These are phyloP conservation scores for Phaeoacremonium minimum DNA, from an alignment of 2,329 filamentous ascomycete species.

Conservation along the genomic window DNA sequence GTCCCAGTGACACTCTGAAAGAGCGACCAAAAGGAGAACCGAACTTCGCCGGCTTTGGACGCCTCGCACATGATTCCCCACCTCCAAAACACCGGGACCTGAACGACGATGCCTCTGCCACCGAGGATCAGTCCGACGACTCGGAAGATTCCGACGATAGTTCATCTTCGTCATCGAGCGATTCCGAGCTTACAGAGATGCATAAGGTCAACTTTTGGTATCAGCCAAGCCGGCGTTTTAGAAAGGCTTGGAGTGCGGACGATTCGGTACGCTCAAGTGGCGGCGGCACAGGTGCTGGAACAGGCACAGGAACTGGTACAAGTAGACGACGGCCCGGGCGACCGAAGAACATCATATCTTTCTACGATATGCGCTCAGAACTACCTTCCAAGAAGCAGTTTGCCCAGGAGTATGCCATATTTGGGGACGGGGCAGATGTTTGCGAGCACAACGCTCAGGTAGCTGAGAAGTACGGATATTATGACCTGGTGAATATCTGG, in stretches of 20 bases:
- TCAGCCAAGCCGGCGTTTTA: conserved; percentile 44
- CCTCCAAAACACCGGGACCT: conserved; percentile 38
- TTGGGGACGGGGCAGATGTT: conserved; percentile 75
- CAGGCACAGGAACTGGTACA: conserved; percentile 50
- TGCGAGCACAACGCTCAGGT: conserved; percentile 81
- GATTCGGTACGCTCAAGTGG: conserved; percentile 56
- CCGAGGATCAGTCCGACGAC: conserved; percentile 44
- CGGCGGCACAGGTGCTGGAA: conserved; percentile 54
- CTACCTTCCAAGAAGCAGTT: conserved; percentile 77
- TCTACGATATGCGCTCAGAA: conserved; percentile 65
- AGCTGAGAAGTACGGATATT: conserved; percentile 65
- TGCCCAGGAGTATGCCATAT: conserved; percentile 76
- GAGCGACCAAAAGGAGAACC: conserved; percentile 49
- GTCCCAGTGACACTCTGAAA: conserved; percentile 37
- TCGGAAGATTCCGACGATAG: conserved; percentile 41
- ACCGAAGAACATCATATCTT: conserved; percentile 66
- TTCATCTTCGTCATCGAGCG: conserved; percentile 49
- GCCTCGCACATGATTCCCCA: conserved; percentile 46
- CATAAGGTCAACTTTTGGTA: conserved; percentile 56
- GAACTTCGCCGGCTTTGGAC: conserved; percentile 53
- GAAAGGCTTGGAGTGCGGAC: conserved; percentile 52
- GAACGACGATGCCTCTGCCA: conserved; percentile 45
- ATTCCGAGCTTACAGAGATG: conserved; percentile 60
- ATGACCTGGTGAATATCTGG: conserved; percentile 80
- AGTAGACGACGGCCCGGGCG: conserved; percentile 42